phyloP scores from a whole-genome alignment of 768 basidiomycete species.

The Mycena albidolilacea region DNA sequence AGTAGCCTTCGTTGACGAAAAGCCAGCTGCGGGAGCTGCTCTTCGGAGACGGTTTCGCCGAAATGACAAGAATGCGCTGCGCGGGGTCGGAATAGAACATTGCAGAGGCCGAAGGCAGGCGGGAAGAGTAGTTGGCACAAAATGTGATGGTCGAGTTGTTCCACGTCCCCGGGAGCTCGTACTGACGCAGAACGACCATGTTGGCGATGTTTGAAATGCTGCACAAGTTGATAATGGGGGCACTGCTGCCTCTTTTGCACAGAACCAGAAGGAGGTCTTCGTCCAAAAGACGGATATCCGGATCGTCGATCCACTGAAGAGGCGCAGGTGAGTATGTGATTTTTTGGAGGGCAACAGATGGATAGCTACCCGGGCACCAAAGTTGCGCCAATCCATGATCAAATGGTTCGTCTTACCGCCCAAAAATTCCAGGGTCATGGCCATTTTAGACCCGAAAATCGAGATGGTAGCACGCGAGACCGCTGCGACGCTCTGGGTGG shows the following conservation, averaged over 20 bases:
- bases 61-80: constrained; percentile 63
- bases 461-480: constrained; percentile 54
- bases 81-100: constrained; percentile 73
- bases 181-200: constrained; percentile 62
- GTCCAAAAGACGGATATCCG: constrained; percentile 62
- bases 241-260: constrained; percentile 51
- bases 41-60: constrained; percentile 57
- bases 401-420: constrained; percentile 60
- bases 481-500: constrained; percentile 52
- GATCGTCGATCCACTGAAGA: constrained; percentile 65
- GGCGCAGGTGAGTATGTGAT: constrained; percentile 8
- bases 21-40: constrained; percentile 61
- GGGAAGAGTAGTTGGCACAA: constrained; percentile 61
- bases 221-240: constrained; percentile 61
- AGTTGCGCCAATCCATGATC: constrained; percentile 65
- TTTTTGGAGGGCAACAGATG: constrained; percentile 5
- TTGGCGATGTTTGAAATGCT: constrained; percentile 61
- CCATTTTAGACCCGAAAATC: constrained; percentile 61
- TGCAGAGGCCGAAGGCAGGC: constrained; percentile 55
- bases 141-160: constrained; percentile 61
- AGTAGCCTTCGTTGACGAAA: constrained; percentile 68
- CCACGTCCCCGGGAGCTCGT: constrained; percentile 73
- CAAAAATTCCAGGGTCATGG: constrained; percentile 58
- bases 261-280: constrained; percentile 61
- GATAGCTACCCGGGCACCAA: constrained; percentile 59